Evolutionary conservation across 768 basidiomycete genomes (phyloP).

Genomic region (Tricholoma furcatifolium): DNA sequence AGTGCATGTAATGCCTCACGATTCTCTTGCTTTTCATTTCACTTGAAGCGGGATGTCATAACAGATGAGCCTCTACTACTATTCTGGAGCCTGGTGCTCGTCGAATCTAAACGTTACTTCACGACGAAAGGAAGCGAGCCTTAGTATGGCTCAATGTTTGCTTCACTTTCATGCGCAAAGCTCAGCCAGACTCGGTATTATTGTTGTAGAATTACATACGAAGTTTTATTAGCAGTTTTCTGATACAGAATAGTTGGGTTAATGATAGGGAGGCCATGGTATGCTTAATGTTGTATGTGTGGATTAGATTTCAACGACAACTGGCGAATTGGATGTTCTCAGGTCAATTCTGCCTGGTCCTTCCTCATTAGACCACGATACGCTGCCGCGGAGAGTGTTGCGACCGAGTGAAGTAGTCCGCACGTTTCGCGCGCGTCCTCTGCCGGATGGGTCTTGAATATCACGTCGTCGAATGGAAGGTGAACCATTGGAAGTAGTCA

Average conservation of each 20-base stretch:
- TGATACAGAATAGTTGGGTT: background rate
- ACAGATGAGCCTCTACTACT: constrained; percentile 9
- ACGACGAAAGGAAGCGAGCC: too few species aligned
- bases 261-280: background rate
- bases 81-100: background rate
- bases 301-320: constrained; percentile 14
- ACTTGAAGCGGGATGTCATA: constrained; percentile 10
- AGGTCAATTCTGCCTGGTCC: constrained; percentile 15
- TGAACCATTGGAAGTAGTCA: constrained; percentile 17
- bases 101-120: too few species aligned
- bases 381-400: constrained; percentile 12
- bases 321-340: constrained; percentile 17
- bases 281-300: background rate
- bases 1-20: too few species aligned
- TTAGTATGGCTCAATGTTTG: too few species aligned
- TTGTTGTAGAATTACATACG: too few species aligned
- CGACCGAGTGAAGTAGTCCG: background rate
- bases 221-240: background rate
- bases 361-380: constrained; percentile 17
- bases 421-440: constrained; percentile 19
- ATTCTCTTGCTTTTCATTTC: background rate
- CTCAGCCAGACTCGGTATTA: too few species aligned
- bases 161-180: too few species aligned
- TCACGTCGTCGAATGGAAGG: constrained; percentile 6
- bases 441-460: constrained; percentile 23